phyloP scores from a whole-genome alignment of 345 rosid genomes.

The Gossypium longicalyx region DNA sequence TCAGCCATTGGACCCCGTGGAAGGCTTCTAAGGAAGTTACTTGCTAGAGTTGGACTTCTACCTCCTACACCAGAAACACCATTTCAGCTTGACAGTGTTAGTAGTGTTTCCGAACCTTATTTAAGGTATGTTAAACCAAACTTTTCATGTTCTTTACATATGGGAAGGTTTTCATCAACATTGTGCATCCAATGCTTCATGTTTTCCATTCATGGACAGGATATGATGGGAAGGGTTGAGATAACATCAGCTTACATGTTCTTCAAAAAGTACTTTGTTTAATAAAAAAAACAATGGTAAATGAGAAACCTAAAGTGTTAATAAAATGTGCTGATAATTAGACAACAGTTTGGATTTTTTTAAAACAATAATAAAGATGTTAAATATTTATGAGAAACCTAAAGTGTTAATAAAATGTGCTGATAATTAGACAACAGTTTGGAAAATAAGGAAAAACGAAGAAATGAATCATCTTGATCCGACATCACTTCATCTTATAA shows the following conservation, averaged over 20 bases:
- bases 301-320: not conserved
- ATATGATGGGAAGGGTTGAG: not conserved
- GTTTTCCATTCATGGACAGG: not conserved
- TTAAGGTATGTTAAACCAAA: slow-evolving; percentile 49
- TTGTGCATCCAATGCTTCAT: not conserved
- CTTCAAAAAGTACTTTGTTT: not conserved
- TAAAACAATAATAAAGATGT: not conserved
- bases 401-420: slow-evolving; percentile 1
- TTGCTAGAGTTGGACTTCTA: slow-evolving; percentile 64
- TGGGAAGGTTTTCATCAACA: not conserved
- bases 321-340: not conserved
- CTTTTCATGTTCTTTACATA: slow-evolving; percentile 3
- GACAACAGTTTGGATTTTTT: not conserved
- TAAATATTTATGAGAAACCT: not conserved
- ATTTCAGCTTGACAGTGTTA: slow-evolving; percentile 46
- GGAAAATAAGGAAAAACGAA: not conserved
- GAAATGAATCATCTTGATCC: not conserved
- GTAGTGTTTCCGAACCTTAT: slow-evolving; percentile 60
- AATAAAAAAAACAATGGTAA: not conserved
- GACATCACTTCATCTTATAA: not conserved
- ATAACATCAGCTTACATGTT: not conserved
- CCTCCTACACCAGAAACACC: slow-evolving; percentile 59
- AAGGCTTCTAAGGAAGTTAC: slow-evolving; percentile 71
- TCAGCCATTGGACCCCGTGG: slow-evolving; percentile 87
- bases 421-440: not conserved